A percentile compares a stretch with the other conserved stretches of the same genome.
phyloP scores from a whole-genome alignment of 495 filamentous ascomycete genomes.

The Ascobolus immersus region DNA sequence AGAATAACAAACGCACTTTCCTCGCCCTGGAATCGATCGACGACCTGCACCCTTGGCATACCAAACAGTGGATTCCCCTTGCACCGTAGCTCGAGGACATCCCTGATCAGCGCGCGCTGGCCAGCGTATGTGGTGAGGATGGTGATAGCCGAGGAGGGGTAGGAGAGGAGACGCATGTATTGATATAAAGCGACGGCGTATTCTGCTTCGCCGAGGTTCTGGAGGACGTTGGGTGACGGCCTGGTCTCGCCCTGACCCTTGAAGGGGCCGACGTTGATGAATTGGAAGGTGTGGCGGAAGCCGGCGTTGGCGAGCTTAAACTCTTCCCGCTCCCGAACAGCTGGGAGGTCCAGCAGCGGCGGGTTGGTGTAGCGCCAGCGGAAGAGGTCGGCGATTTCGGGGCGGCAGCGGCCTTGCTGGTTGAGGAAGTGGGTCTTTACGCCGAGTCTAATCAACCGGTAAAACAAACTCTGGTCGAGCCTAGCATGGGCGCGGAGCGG shows the following conservation, averaged over 20 bases:
- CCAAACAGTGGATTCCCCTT: conserved; percentile 65
- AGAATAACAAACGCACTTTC: conserved; percentile 98
- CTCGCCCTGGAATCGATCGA: conserved; percentile 97
- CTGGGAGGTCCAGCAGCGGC: conserved; percentile 59
- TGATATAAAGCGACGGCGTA: conserved; percentile 87
- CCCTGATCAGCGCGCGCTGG: conserved; percentile 71
- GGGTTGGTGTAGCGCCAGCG: conserved; percentile 72
- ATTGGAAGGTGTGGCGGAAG: conserved; percentile 83
- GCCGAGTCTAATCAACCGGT: conserved; percentile 65
- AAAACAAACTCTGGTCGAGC: conserved; percentile 84
- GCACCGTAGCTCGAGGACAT: conserved; percentile 72
- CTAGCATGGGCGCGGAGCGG: conserved; percentile 94
- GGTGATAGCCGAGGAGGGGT: conserved; percentile 71
- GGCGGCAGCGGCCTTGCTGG: conserved; percentile 69
- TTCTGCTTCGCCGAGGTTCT: conserved; percentile 92
- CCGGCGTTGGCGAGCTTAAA: conserved; percentile 73
- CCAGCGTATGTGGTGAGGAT: conserved; percentile 88
- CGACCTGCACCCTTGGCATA: conserved; percentile 62
- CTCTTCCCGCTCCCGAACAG: conserved; percentile 37
- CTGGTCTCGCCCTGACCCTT: conserved; percentile 73
- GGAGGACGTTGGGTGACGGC: conserved; percentile 86
- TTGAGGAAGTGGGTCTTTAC: conserved; percentile 77
- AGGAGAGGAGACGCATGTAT: conserved; percentile 93
- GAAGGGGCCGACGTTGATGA: conserved; percentile 88
- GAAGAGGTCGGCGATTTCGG: conserved; percentile 71